Base-by-base conservation (phyloP, 345 rosid genomes). In the Excoecaria agallocha region DNA sequence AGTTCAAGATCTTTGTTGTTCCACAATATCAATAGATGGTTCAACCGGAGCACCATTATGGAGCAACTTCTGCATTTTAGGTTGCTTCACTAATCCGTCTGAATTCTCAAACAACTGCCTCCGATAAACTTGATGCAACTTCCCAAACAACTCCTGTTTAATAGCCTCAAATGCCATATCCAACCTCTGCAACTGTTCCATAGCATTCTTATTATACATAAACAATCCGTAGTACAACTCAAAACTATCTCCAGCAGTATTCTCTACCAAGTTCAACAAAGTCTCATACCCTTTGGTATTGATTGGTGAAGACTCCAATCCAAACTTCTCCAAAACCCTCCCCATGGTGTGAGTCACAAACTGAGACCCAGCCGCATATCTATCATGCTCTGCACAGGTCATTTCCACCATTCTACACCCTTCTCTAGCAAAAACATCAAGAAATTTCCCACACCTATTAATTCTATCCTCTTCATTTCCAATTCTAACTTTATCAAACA, bases 381-480 rank as follows among this genome's bases (percentile, higher is more conserved):
- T 81, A 63, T 92, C 96, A 16, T 94, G 97, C 70, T 94, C 94
- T 8, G 77, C 78, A 61, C 93, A 89, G 20, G 85, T 82, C 96
- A 92, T 94, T 82, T 89, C 93, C 78, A 91, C 90, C 96, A 94
- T 91, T 45, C 87, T 79, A 43, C 93, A 93, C 2, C 97, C 98
- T 81, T 89, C 90, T 37, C 51, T 75, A 0, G 70, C 77, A 37
- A 86, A 90, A 62, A 83, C 71, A 4, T 75, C 82, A 12, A 86
- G 72, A 74, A 90, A 86, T 35, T 65, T 86, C 19, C 65, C 81
- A 11, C 87, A 81, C 71, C 94, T 78, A 10, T 20, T 60, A 10
- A 81, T 49, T 68, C 87, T 78, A 9, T 56, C 79, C 10, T 85
- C 82, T 5, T 80, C 83, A 3, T 69, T 41, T 8, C 89, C 87